phyloP scores from a whole-genome alignment of 1,284 basidiomycete species.

The Malassezia yamatoensis region DNA sequence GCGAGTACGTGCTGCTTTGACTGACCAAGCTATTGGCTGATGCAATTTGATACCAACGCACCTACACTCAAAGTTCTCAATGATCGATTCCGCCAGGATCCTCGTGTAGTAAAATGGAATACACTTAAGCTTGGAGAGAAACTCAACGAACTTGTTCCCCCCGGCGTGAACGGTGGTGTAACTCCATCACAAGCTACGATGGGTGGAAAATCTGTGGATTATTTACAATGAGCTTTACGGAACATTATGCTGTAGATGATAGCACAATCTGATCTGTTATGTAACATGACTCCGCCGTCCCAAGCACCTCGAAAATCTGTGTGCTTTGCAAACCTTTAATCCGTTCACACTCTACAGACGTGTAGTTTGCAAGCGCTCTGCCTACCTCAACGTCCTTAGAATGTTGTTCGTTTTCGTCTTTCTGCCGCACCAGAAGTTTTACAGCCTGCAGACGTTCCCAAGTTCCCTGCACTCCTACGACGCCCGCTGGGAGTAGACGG shows the following conservation, averaged over 20 bases:
- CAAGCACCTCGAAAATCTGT: slow-evolving; percentile 67
- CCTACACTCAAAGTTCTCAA: slow-evolving; percentile 59
- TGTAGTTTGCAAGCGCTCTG: slow-evolving; percentile 87
- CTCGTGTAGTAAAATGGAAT: slow-evolving; percentile 71
- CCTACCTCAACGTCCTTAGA: slow-evolving; percentile 62
- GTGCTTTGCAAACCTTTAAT: slow-evolving; percentile 68
- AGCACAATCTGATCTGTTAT: slow-evolving; percentile 62
- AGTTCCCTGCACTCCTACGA: slow-evolving; percentile 70
- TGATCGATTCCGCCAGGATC: slow-evolving; percentile 62
- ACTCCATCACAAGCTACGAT: slow-evolving; percentile 13
- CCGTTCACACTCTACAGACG: slow-evolving; percentile 76
- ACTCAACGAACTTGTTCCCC: slow-evolving; percentile 48
- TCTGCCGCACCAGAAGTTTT: slow-evolving; percentile 58
- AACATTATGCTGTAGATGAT: neutral
- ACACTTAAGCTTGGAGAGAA: slow-evolving; percentile 67
- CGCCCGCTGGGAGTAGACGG: slow-evolving; percentile 77
- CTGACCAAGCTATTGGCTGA: slow-evolving; percentile 65
- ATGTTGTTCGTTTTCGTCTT: neutral
- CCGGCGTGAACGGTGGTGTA: slow-evolving; percentile 24
- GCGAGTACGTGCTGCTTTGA: slow-evolving; percentile 60
- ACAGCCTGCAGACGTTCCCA: slow-evolving; percentile 94
- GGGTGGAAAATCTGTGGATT: slow-evolving; percentile 16
- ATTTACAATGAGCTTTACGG: slow-evolving; percentile 5
- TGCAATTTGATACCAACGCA: slow-evolving; percentile 78
- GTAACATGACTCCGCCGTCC: slow-evolving; percentile 90